Evolutionary conservation across 2,329 filamentous ascomycete species (phyloP).

Genomic region (Cladorrhinum sp.): DNA sequence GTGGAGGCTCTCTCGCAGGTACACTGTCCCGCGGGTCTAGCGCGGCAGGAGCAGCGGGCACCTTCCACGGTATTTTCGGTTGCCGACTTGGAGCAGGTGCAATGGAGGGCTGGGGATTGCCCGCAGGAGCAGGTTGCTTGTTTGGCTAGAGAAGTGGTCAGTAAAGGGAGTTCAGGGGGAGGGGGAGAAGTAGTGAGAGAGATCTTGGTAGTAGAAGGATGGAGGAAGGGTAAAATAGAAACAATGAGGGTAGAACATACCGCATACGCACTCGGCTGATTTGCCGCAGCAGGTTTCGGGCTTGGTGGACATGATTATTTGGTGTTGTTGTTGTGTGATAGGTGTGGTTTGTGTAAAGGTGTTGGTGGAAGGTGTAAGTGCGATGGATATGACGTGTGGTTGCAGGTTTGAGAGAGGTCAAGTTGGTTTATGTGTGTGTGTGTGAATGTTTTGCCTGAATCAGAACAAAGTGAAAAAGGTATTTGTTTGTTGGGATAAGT

Average conservation of each 20-base stretch:
- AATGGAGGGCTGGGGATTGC: slow-evolving; percentile 79
- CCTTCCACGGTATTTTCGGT: slow-evolving; percentile 72
- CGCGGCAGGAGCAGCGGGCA: slow-evolving; percentile 78
- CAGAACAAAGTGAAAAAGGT: too few relatives aligned
- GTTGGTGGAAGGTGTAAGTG: neutral
- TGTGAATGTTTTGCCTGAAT: too few relatives aligned
- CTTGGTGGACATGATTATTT: slow-evolving; percentile 33
- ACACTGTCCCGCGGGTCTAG: slow-evolving; percentile 75
- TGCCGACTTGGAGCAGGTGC: slow-evolving; percentile 74
- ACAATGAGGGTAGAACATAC: slow-evolving; percentile 23
- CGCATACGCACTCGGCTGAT: slow-evolving; percentile 54
- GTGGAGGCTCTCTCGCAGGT: slow-evolving; percentile 70
- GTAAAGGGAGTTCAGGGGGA: neutral
- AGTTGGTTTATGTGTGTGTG: too few relatives aligned
- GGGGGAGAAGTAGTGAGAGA: neutral
- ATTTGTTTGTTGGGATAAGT: too few relatives aligned
- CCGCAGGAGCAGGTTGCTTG: slow-evolving; percentile 83
- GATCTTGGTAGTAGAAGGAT: neutral
- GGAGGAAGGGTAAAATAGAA: neutral
- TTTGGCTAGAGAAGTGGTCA: slow-evolving; percentile 42
- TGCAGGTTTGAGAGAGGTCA: neutral
- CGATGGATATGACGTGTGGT: too few relatives aligned
- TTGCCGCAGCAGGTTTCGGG: slow-evolving; percentile 56
- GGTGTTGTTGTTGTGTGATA: slow-evolving; percentile 8
- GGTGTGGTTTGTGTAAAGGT: slow-evolving; percentile 2